phyloP scores from a whole-genome alignment of 1,139 yeast species.

The Saccharomycopsis hybrid region DNA sequence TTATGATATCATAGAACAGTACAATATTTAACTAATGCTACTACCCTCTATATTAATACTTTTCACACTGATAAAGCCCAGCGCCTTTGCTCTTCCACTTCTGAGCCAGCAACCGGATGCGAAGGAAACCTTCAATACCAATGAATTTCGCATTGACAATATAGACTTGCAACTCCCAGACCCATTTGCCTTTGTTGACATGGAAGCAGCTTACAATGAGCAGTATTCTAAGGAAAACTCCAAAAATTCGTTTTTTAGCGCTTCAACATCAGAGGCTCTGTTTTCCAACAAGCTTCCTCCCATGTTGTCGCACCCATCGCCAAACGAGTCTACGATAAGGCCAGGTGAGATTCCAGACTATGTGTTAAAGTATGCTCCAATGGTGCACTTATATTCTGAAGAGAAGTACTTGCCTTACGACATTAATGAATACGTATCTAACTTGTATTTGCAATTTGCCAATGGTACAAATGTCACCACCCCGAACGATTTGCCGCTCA shows the following conservation, averaged over 20 bases:
- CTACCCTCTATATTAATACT: too few relatives aligned
- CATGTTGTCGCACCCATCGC: constrained; percentile 24
- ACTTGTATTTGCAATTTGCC: constrained; percentile 45
- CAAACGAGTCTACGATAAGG: constrained; percentile 29
- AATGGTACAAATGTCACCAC: constrained; percentile 39
- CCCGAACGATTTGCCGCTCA: constrained; percentile 24
- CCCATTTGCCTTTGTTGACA: constrained; percentile 11
- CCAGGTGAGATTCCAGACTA: constrained; percentile 70
- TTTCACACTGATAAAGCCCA: too few relatives aligned
- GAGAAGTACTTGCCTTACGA: constrained; percentile 85
- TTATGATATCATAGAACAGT: too few relatives aligned
- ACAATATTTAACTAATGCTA: too few relatives aligned
- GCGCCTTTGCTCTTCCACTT: too few relatives aligned
- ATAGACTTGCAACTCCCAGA: constrained; percentile 6
- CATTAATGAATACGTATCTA: constrained; percentile 57
- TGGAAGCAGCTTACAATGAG: constrained; percentile 1
- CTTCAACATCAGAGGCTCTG: too few relatives aligned
- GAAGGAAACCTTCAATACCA: too few relatives aligned
- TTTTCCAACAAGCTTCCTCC: constrained; percentile 24
- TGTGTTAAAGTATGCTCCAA: constrained; percentile 67
- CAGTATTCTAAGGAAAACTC: background rate
- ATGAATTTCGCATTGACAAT: background rate
- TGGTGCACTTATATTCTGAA: constrained; percentile 82
- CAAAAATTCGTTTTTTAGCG: too few relatives aligned
- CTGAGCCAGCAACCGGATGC: too few relatives aligned